Evolutionary conservation across 148 eudicot genomes (phyloP).

Genomic region (Hydrangea macrophylla): DNA sequence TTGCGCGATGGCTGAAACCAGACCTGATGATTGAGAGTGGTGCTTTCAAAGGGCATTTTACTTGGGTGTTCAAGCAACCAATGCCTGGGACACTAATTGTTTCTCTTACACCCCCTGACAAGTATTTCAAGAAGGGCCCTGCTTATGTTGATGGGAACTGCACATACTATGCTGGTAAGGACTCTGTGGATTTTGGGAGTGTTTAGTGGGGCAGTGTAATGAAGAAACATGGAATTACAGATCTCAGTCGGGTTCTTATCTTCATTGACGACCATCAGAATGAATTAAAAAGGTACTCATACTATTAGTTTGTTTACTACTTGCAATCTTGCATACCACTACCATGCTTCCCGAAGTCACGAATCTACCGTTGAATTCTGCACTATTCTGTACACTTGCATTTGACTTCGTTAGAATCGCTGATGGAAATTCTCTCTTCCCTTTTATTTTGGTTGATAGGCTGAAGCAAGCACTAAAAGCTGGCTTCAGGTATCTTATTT

Average conservation of each 20-base stretch:
- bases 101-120: conserved; percentile 83
- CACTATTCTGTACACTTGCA: neutral
- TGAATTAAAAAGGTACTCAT: too few relatives aligned
- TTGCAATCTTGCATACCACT: neutral
- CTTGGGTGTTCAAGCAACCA: conserved; percentile 96
- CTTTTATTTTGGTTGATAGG: too few relatives aligned
- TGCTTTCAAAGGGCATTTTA: too few relatives aligned
- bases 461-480: too few relatives aligned
- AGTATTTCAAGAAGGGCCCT: too few relatives aligned
- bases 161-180: conserved; percentile 95
- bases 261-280: too few relatives aligned
- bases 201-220: conserved; percentile 77
- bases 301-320: neutral
- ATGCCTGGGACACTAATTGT: conserved; percentile 78
- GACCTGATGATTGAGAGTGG: too few relatives aligned
- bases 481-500: too few relatives aligned
- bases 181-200: conserved; percentile 89
- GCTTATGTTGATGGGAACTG: conserved; percentile 92
- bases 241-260: too few relatives aligned
- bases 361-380: too few relatives aligned
- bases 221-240: conserved; percentile 73
- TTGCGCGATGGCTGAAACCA: too few relatives aligned
- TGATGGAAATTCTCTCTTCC: conserved; percentile 23
- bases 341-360: neutral
- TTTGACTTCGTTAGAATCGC: neutral